Conservation (phyloP, 495 filamentous ascomycete species). For the Aspergillus campestris region DNA sequence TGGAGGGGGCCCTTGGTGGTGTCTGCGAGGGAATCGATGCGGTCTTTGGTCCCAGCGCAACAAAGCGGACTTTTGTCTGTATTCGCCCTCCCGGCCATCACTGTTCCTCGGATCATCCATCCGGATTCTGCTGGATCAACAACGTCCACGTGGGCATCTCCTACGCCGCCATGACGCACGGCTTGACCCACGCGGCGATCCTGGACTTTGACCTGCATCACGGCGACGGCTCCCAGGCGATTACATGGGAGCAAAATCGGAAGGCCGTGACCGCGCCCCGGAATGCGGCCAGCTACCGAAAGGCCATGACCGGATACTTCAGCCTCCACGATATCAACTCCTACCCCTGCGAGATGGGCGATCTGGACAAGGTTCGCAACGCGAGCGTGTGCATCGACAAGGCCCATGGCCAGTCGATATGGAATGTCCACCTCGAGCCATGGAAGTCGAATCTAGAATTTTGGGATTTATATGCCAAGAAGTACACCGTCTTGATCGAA, state of each 20-base stretch:
- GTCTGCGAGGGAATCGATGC: constrained; percentile 87
- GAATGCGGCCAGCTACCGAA: constrained; percentile 62
- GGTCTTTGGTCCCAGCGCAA: constrained; percentile 55
- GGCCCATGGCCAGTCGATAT: constrained; percentile 83
- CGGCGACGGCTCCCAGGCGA: constrained; percentile 89
- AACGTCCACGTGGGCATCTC: constrained; percentile 96
- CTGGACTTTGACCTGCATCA: constrained; percentile 97
- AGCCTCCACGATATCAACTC: constrained; percentile 97
- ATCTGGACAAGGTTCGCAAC: constrained; percentile 80
- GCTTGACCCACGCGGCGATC: constrained; percentile 88
- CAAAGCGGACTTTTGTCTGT: constrained; percentile 69
- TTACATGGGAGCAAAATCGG: constrained; percentile 79
- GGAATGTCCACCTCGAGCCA: constrained; percentile 88
- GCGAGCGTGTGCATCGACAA: constrained; percentile 89
- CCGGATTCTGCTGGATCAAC: constrained; percentile 97
- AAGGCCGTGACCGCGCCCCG: constrained; percentile 47
- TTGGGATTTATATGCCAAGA: constrained; percentile 73
- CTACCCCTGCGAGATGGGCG: constrained; percentile 86
- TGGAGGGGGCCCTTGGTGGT: constrained; percentile 82
- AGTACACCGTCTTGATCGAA: constrained; percentile 65
- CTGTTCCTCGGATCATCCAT: constrained; percentile 78
- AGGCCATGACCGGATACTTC: constrained; percentile 86
- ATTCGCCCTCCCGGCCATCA: constrained; percentile 89
- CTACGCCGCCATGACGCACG: constrained; percentile 71
- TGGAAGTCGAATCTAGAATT: constrained; percentile 80